These are phyloP conservation scores for Ormosia emarginata DNA, from an alignment of 306 rosid species.

Conservation along the genomic window DNA sequence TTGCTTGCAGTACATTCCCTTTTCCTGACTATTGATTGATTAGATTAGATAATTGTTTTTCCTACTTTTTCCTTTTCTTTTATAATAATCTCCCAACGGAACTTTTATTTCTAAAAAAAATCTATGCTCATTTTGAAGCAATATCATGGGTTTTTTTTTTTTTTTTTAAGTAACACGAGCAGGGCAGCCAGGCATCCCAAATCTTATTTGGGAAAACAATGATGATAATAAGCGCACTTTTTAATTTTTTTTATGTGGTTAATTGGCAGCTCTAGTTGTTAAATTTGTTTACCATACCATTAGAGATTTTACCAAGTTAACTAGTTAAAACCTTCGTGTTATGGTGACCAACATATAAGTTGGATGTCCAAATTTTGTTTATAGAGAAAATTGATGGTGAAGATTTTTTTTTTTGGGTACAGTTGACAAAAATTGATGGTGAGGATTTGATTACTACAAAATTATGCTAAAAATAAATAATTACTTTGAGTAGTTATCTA, in stretches of 20 bases:
- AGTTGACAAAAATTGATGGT: not conserved
- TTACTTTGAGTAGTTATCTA: not conserved
- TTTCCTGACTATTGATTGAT: constrained; percentile 36
- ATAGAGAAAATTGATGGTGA: not conserved
- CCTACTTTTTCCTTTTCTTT: not conserved
- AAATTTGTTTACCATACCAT: too few species aligned
- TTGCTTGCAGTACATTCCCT: constrained; percentile 32
- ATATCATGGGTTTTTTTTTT: too few species aligned
- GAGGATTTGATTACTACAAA: not conserved
- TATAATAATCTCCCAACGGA: not conserved
- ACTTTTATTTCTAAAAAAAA: too few species aligned
- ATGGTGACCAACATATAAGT: not conserved
- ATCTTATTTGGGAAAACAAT: too few species aligned
- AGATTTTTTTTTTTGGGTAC: too few species aligned
- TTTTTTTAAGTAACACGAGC: too few species aligned
- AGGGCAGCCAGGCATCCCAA: too few species aligned
- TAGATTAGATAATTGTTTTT: not conserved
- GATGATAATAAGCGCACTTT: not conserved
- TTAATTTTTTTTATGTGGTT: not conserved
- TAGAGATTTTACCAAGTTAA: not conserved
- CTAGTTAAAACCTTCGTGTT: not conserved
- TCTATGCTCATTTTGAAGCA: too few species aligned
- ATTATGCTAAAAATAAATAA: not conserved
- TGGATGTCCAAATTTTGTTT: not conserved
- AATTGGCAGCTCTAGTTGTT: not conserved